Base-by-base conservation (phyloP, 1,284 basidiomycete genomes). In the Boletus smithii region DNA sequence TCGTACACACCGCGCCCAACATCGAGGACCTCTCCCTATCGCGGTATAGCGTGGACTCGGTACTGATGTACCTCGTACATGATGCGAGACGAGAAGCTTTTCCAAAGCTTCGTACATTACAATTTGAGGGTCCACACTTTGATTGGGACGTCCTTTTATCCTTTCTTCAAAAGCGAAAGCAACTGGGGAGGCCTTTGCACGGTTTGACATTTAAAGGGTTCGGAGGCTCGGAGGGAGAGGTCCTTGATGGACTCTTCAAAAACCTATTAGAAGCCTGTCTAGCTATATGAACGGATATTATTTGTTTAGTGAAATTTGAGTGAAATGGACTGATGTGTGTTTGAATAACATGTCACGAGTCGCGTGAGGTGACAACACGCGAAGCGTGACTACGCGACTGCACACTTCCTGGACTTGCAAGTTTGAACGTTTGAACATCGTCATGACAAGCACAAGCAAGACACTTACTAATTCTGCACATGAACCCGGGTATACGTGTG, bases 381-480 rank as follows among this genome's bases (percentile, higher is more conserved):
- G 61, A 30, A 41, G 37, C 3, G 63, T 66, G 61, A 62, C 60
- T 14, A 42, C 48, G 42, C 47, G 51, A 37, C 8, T n/a, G n/a
- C n/a, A n/a, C n/a, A n/a, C n/a, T n/a, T n/a, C n/a, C n/a, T n/a
- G n/a, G n/a, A n/a, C n/a, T n/a, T n/a, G n/a, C n/a, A n/a, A n/a
- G n/a, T n/a, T n/a, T n/a, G n/a, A n/a, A n/a, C n/a, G n/a, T 20
- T 34, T 32, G 18, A 18, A 42, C 37, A 8, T 26, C 26, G n/a
- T 47, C 16, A 69, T 69, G 67, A 36, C 64, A 27, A 68, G 51
- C 45, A 47, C 54, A 23, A 53, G 48, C 24, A 57, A 65, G 38
- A 62, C 53, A 6, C 47, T 69, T 39, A 69, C 62, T 3, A 74
- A 71, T 52, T 63, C 67, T 44, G 73, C 69, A 0, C 74, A 74